phyloP scores from a whole-genome alignment of 2,329 filamentous ascomycete genomes.

The Penicillium sp. region DNA sequence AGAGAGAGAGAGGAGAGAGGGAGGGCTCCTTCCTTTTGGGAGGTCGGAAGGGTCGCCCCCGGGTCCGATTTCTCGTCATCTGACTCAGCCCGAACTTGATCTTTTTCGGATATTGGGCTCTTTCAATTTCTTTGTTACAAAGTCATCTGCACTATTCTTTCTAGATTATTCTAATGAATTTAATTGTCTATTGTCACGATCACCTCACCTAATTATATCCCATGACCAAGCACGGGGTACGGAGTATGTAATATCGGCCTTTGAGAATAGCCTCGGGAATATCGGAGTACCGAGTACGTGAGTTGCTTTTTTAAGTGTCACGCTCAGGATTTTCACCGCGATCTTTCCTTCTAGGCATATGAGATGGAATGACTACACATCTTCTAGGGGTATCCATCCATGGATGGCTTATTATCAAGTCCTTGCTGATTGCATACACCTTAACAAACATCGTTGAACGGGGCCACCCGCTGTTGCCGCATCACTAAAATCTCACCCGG shows the following conservation, averaged over 20 bases:
- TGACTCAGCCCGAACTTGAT: conserved; percentile 12
- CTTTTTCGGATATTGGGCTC: not conserved
- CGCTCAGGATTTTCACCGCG: not conserved
- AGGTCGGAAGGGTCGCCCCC: not conserved
- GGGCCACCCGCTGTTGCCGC: not conserved
- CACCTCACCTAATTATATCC: not conserved
- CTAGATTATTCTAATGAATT: not conserved
- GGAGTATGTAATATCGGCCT: not conserved
- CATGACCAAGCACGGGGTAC: not conserved
- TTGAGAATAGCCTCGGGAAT: not conserved
- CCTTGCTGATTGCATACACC: not conserved
- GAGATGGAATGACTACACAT: not conserved
- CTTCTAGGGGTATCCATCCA: not conserved
- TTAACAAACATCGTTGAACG: not conserved
- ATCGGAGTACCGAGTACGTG: not conserved
- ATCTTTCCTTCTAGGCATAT: not conserved
- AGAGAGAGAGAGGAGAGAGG: not conserved
- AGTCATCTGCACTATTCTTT: not conserved
- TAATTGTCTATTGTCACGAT: not conserved
- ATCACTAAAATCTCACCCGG: not conserved
- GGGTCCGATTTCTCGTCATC: conserved; percentile 6
- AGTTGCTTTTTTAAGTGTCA: not conserved
- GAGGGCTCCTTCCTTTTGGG: not conserved
- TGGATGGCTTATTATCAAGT: not conserved
- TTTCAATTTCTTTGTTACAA: not conserved